phyloP scores from a whole-genome alignment of 2,329 filamentous ascomycete genomes.

The Epichloe hybrida region DNA sequence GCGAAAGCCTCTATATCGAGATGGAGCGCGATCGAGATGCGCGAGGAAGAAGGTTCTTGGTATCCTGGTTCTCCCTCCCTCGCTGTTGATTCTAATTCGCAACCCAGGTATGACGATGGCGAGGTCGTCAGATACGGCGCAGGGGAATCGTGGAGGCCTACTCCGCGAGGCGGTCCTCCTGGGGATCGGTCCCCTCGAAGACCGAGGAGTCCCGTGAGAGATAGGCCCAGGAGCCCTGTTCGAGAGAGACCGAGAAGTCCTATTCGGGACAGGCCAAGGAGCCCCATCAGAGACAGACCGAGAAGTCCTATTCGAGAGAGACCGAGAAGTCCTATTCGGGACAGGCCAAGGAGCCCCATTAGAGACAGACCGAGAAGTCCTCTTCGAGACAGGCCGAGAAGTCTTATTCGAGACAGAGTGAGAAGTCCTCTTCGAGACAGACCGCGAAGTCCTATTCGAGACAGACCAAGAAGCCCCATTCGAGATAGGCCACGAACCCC shows the following conservation, averaged over 20 bases:
- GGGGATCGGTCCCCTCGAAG: slow-evolving; percentile 32
- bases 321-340: slow-evolving; percentile 17
- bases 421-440: too few relatives aligned
- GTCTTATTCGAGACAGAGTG: too few relatives aligned
- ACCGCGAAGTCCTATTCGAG: slow-evolving; percentile 6
- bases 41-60: slow-evolving; percentile 19
- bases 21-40: slow-evolving; percentile 26
- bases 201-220: slow-evolving; percentile 18
- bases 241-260: slow-evolving; percentile 12
- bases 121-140: slow-evolving; percentile 49
- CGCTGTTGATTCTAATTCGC: slow-evolving; percentile 6
- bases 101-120: slow-evolving; percentile 42
- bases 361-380: slow-evolving; percentile 21
- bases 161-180: slow-evolving; percentile 25
- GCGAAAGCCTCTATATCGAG: background rate
- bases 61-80: background rate
- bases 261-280: slow-evolving; percentile 11
- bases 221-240: slow-evolving; percentile 13
- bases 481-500: slow-evolving; percentile 18
- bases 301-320: slow-evolving; percentile 20
- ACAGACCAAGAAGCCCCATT: slow-evolving; percentile 13
- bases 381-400: slow-evolving; percentile 11
- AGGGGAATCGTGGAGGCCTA: slow-evolving; percentile 47
- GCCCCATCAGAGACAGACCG: slow-evolving; percentile 12
- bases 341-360: slow-evolving; percentile 17